Evolutionary conservation across 1,284 basidiomycete species (phyloP), one percentile per base, ranked within the genome.

Genomic region (Xerocomus nothofagi): DNA sequence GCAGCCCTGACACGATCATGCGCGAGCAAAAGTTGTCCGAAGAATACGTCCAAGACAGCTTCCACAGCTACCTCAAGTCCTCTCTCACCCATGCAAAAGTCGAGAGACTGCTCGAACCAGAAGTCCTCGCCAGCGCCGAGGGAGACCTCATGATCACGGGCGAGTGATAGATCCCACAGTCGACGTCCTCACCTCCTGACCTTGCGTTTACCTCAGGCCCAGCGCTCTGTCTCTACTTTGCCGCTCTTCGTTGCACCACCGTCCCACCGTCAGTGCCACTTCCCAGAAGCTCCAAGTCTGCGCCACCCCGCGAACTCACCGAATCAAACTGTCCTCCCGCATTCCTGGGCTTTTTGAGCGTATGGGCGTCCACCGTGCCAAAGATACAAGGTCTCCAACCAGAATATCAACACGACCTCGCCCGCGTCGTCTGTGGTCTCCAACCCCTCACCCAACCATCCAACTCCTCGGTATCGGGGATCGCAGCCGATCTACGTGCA

Each of bases 81-180:
- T 87, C 86, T 0, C 71, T 92, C 9, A 77, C 84, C 0, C 80
- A 84, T 56, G 91, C 89, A 0, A 88, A 88, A 62, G 77, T 76
- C 1, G 90, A 92, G 66, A 72, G 74, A 1, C 72, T 92, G 5
- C 71, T 93, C 32, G 84, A 86, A 61, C 77, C 80, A 7, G 82
- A 88, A 29, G 67, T 86, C 3, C 72, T 91, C 10, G 83, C 82
- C 30, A 86, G 83, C 49, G 88, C 88, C 26, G 85, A 89, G 68
- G 79, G 75, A 0, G 88, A 92, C 71, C 67, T 92, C 30, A 89
- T 90, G 86, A 84, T 90, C 47, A 86, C 86, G 60, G 88, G 88
- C 83, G 44, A 54, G 79, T 65, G 29, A 21, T 18, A 3, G 81
- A 81, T 1, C 78, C 81, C 4, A 69, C 71, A 17, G 36, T 72